Evolutionary conservation across 2,329 filamentous ascomycete species (phyloP), one percentile per base, ranked within the genome.

Genomic region (Knufia petricola): DNA sequence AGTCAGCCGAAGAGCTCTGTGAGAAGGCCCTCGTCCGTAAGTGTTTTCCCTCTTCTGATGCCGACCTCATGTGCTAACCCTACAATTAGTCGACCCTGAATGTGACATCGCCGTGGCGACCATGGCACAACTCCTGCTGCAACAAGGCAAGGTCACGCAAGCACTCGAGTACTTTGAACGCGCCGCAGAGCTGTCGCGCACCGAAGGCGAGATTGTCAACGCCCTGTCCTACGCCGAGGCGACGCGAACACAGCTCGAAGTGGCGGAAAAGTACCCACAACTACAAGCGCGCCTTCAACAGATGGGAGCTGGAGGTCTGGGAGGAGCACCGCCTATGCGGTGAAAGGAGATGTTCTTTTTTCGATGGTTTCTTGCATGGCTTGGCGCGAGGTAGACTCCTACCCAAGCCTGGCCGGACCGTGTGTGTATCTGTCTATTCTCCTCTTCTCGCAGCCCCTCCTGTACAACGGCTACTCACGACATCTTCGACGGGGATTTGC

Each of bases 61-160:
- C 15, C 32, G 4, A n/a, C 6, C 4, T n/a, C 6, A 17, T 30
- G 28, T 48, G 13, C 34, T 58, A 48, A 63, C 50, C n/a, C 30
- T 34, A 15, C n/a, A 28, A 48, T 8, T 59, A 95, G 89, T 98
- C 65, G 92, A 98, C 62, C 92, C 92, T 21, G 92, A 98, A 67
- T 98, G 92, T 65, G 92, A 98, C 62, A 98, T 98, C 63, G 92
- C 92, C 36, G 92, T 98, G 36, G 92, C 92, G 46, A 98, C 92
- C 48, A 95, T 98, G 87, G 92, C 92, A 9, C 92, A 98, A 69
- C 80, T 98, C 36, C 82, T 98, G 46, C 79, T 98, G 30, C 92
- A 98, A 68, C 92, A 96, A 74, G 92, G 92, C 67, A 95, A 95
- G 73, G 90, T 98, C 50, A 85, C 84, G 30, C 87, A 95, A 55